Evolutionary conservation across 257 asterid genomes (phyloP), one percentile per base, ranked within the genome.

Genomic region (Nicotiana attenuata): DNA sequence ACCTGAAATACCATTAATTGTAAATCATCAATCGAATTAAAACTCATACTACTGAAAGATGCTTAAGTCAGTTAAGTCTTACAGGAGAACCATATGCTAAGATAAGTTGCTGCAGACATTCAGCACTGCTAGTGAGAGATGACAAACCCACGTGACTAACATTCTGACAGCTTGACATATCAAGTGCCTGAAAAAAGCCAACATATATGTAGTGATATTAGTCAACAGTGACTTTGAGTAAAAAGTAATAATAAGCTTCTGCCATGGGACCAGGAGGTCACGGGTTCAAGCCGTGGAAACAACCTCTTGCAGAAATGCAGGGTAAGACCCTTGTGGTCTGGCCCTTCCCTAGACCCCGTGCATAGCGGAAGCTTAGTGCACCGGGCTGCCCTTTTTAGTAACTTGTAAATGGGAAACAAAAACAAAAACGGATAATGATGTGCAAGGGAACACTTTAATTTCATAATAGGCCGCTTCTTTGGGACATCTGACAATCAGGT

Each of bases 81-180:
- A 93, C 98, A 19, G 91, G 90, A 86, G 96, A 89, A 63, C 96
- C 94, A 78, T 92, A 89, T 26, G 97, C 88, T 29, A 94, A 84
- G 89, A 86, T 89, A 84, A 95, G 97, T 75, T 91, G 92, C 84
- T 87, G 88, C 84, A 96, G 76, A 71, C 85, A 83, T 65, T 88
- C 91, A 65, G 93, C 91, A 28, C 92, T 86, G 78, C 85, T 88
- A 47, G 97, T 90, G 79, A 95, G 90, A 87, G 92, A 90, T 24
- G 97, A 96, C 85, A 96, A 89, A 41, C 97, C 97, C 71, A 89
- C 87, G n/a, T 89, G 93, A 68, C 94, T 93, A 52, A 93, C 88
- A 77, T 91, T 94, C 87, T 88, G 96, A 83, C 98, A 92, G 91
- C 97, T 90, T 7, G 99, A 92, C 90, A 96, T 90, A 88, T 96